Evolutionary conservation across 331 rosid species (phyloP), one percentile per base, ranked within the genome.

Genomic region (Phaseolus coccineus): DNA sequence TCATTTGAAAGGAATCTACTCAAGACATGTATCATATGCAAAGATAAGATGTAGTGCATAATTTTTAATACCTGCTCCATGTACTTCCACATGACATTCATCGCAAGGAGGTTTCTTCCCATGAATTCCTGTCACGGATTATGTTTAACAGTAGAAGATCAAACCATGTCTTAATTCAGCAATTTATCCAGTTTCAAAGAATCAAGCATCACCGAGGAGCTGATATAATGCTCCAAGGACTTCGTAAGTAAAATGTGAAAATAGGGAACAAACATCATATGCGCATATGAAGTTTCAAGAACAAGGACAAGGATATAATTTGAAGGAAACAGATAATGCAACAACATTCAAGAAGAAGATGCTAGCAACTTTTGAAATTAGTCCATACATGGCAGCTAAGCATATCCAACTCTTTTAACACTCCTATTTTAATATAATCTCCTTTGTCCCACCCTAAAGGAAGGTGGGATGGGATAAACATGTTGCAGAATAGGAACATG

Each of bases 21-120:
- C 53, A 57, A 25, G 30, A 53, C 42, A 53, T 27, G 28, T 42
- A 39, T 47, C 40, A 73, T 66, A 65, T 24, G 25, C 35, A 22
- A 40, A 77, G 27, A 12, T 10, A 69, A 77, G 16, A 48, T 69
- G 72, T 53, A 56, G 69, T 61, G 37, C 42, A 59, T 8, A 77
- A 33, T 25, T 80, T 56, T 62, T 65, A 55, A 46, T 85, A 95
- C 99, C 99, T 95, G 99, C 85, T 95, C 99, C 90, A 80, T 85
- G 88, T 90, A 95, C 85, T 95, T 95, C 99, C 99, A 95, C 99
- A 95, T 95, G 89, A 95, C 97, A 82, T 95, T 95, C 90, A 95
- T 64, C 51, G 99, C 99, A 71, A 95, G 93, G 59, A 95, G 91
- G 81, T 91, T 95, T 84, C 94, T 90, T 80, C 99, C 99, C 94